phyloP scores from a whole-genome alignment of 1,284 basidiomycete species.

The Ustilago tritici region DNA sequence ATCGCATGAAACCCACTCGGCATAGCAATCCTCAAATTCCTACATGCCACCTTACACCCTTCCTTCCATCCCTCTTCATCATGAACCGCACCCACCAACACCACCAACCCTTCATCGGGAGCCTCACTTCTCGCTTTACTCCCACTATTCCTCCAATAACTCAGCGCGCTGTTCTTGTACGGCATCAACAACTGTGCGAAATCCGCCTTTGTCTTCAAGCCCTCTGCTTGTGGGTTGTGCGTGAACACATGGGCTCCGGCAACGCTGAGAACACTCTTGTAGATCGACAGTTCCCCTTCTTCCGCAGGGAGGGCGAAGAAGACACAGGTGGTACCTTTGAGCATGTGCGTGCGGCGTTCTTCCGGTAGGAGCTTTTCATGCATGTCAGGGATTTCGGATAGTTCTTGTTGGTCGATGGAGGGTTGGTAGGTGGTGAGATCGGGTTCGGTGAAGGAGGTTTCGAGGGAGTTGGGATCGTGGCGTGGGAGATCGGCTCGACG shows the following conservation, averaged over 20 bases:
- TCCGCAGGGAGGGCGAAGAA: slow-evolving; percentile 39
- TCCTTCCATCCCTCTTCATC: slow-evolving; percentile 30
- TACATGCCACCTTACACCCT: slow-evolving; percentile 40
- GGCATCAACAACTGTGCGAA: slow-evolving; percentile 50
- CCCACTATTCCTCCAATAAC: slow-evolving; percentile 44
- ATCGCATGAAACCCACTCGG: slow-evolving; percentile 44
- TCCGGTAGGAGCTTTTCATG: slow-evolving; percentile 24
- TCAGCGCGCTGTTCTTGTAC: slow-evolving; percentile 47
- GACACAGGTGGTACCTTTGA: slow-evolving; percentile 52
- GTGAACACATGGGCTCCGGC: slow-evolving; percentile 39
- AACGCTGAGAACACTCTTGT: slow-evolving; percentile 32
- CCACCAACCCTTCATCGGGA: slow-evolving; percentile 52
- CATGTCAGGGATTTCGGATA: slow-evolving; percentile 35
- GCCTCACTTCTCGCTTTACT: slow-evolving; percentile 40
- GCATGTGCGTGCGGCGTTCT: slow-evolving; percentile 41
- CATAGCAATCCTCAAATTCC: slow-evolving; percentile 49
- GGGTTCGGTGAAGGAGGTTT: slow-evolving; percentile 42
- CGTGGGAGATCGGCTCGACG: slow-evolving; percentile 35
- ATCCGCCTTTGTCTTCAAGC: slow-evolving; percentile 39
- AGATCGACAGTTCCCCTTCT: slow-evolving; percentile 41
- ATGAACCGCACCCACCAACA: slow-evolving; percentile 31
- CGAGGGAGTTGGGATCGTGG: slow-evolving; percentile 43
- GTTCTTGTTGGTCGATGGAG: slow-evolving; percentile 31
- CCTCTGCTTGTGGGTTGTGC: slow-evolving; percentile 36
- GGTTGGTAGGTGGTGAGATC: slow-evolving; percentile 35